Evolutionary conservation across 1,284 basidiomycete species (phyloP).

Genomic region (Flammula alnicola): DNA sequence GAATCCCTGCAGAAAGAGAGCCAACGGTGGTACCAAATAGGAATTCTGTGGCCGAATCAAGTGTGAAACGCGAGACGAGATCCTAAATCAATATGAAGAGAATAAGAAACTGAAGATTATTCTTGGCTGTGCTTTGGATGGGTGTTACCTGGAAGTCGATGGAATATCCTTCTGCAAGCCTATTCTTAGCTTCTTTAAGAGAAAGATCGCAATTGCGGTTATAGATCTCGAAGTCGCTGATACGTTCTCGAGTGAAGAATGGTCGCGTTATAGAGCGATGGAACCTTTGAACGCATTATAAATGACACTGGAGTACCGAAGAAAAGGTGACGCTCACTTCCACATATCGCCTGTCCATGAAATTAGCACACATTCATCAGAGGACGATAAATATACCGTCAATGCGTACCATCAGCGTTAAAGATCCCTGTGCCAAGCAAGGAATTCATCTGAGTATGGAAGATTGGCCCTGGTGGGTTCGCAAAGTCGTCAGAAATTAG

Average conservation of each 20-base stretch:
- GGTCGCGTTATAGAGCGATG: constrained; percentile 59
- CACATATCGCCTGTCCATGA: constrained; percentile 35
- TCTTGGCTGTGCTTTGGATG: too few relatives aligned
- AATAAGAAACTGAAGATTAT: too few relatives aligned
- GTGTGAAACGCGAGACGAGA: constrained; percentile 45
- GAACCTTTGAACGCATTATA: constrained; percentile 35
- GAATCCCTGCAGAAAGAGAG: constrained; percentile 37
- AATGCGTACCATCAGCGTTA: constrained; percentile 38
- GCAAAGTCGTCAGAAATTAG: too few relatives aligned
- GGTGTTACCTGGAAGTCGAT: constrained; percentile 58
- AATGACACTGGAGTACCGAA: background rate
- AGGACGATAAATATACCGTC: background rate
- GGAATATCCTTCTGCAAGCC: constrained; percentile 46
- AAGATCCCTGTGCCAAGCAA: constrained; percentile 52
- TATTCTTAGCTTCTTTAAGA: constrained; percentile 39
- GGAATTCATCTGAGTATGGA: constrained; percentile 36
- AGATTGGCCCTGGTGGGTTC: constrained; percentile 34
- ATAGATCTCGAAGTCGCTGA: constrained; percentile 58
- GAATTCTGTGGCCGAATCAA: constrained; percentile 55
- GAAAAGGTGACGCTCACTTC: constrained; percentile 34
- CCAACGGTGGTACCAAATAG: constrained; percentile 46
- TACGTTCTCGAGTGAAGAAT: constrained; percentile 56
- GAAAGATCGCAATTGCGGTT: constrained; percentile 44
- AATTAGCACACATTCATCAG: background rate
- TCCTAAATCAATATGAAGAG: constrained; percentile 37